A percentile compares a stretch with the other conserved stretches of the same genome.
These are phyloP conservation scores for Nakazawaea anatomiae DNA, from an alignment of 805 yeast species.

Conservation along the genomic window DNA sequence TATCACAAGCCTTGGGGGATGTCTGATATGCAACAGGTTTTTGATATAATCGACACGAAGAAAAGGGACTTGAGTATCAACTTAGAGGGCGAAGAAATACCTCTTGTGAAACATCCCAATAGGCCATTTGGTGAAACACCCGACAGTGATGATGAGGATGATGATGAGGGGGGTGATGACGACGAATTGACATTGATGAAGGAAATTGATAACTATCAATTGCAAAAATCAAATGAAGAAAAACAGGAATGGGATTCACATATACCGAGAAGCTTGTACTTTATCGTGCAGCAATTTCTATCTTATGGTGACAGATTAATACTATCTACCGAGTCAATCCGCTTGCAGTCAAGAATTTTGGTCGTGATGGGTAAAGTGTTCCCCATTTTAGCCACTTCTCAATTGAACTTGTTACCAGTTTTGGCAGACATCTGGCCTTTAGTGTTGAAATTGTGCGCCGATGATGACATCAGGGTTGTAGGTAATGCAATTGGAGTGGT, in stretches of 20 bases:
- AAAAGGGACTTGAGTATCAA: conserved; percentile 19
- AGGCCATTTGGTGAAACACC: conserved; percentile 19
- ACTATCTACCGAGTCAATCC: conserved; percentile 57
- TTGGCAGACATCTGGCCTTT: conserved; percentile 51
- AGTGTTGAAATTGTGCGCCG: conserved; percentile 16
- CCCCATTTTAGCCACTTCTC: conserved; percentile 49
- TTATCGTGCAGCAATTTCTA: conserved; percentile 52
- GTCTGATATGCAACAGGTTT: conserved; percentile 34
- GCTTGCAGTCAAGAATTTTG: conserved; percentile 52
- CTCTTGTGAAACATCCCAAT: conserved; percentile 16
- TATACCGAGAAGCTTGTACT: conserved; percentile 56
- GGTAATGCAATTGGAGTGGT: conserved; percentile 23
- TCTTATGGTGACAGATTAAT: conserved; percentile 59
- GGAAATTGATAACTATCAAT: conserved; percentile 14
- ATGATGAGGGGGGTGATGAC: conserved; percentile 24
- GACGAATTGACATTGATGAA: conserved; percentile 16
- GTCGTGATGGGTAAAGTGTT: conserved; percentile 36
- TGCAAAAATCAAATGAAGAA: conserved; percentile 16
- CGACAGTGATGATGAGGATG: conserved; percentile 34
- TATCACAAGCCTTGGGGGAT: conserved; percentile 57
- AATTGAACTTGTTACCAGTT: conserved; percentile 38
- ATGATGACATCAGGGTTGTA: conserved; percentile 24
- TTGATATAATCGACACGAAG: conserved; percentile 35
- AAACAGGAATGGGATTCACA: conserved; percentile 60
- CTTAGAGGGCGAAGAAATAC: conserved; percentile 12